phyloP scores from a whole-genome alignment of 1,139 yeast genomes.

The Blastobotrys proliferans region DNA sequence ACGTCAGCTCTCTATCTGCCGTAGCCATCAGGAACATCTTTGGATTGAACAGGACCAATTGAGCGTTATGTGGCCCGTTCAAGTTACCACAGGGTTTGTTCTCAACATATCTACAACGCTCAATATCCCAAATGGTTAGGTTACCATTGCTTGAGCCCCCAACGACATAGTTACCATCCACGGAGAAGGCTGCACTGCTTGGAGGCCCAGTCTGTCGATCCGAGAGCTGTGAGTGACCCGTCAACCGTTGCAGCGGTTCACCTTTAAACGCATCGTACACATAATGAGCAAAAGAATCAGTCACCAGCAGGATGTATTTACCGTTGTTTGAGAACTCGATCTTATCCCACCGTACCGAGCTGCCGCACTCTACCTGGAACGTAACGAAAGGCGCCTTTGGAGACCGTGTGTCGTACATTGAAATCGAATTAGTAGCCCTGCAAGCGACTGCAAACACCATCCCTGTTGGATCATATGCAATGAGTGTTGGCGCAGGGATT shows the following conservation, averaged over 20 bases:
- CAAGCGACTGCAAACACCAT: constrained; percentile 72
- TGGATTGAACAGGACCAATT: constrained; percentile 70
- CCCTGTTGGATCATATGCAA: constrained; percentile 82
- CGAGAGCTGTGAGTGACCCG: constrained; percentile 35
- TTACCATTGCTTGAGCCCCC: constrained; percentile 57
- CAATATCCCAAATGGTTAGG: constrained; percentile 57
- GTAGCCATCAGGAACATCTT: constrained; percentile 71
- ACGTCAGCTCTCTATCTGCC: constrained; percentile 57
- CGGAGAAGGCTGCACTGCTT: constrained; percentile 44
- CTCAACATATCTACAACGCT: constrained; percentile 5
- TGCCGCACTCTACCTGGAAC: constrained; percentile 37
- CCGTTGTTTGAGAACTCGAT: constrained; percentile 85
- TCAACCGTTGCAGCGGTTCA: constrained; percentile 47
- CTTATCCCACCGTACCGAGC: constrained; percentile 52
- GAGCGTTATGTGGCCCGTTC: not conserved
- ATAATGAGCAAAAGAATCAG: constrained; percentile 51
- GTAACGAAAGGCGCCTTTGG: constrained; percentile 53
- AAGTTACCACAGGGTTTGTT: constrained; percentile 12
- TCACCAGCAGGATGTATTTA: constrained; percentile 61
- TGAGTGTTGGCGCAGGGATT: constrained; percentile 51
- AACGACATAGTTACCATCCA: constrained; percentile 73
- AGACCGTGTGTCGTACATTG: constrained; percentile 60
- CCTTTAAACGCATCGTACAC: constrained; percentile 74
- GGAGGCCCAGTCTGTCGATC: not conserved
- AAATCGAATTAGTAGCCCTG: constrained; percentile 43